Base-by-base conservation (phyloP, 2,329 filamentous ascomycete species). In the Fragosphaeria purpurea region DNA sequence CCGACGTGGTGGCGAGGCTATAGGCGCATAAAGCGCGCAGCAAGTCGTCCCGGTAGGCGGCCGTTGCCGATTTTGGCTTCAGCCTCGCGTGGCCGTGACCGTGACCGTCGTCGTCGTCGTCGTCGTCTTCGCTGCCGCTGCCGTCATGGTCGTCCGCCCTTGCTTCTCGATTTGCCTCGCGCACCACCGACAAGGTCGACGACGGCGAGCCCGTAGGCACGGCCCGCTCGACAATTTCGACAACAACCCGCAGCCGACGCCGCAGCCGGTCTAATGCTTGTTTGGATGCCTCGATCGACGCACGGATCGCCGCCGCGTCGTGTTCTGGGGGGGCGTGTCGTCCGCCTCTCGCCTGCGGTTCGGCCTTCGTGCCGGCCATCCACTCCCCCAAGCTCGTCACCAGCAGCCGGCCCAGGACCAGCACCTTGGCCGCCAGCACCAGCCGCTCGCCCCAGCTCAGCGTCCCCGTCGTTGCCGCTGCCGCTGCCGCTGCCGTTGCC, bases 1-100 rank as follows among this genome's bases (percentile, higher is more conserved):
- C 86, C 0, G 85, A 88, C 60, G 80, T 94, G 4, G 85, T 89
- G 1, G 83, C 80, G 47, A 97, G 72, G 54, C 88, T 89, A 63
- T 89, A 90, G 0, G 90, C 89, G 50, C 83, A 86, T 57, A 96
- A 73, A 1, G 84, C 82, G 58, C 88, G 83, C 10, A 91, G 70
- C 12, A 93, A 74, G 30, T 77, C 72, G 53, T 72, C 60, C 52
- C 73, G 50, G 7, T 43, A 30, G 1, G 50, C 32, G 2, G 53
- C 45, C 1, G 48, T 41, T 8, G 48, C 37, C 7, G 46, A 38
- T 4, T 7, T 12, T 30, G 8, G 32, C 10, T 43, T 4, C 41
- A 13, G n/a, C 34, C n/a, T 12, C 31, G 30, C 41, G 33, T 22
- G 30, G 35, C 32, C 37, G 37, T 41, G 34, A 33, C 41, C 9